Evolutionary conservation across 2,329 filamentous ascomycete genomes (phyloP), one percentile per base, ranked within the genome.

Genomic region (Metarhizium robertsii): DNA sequence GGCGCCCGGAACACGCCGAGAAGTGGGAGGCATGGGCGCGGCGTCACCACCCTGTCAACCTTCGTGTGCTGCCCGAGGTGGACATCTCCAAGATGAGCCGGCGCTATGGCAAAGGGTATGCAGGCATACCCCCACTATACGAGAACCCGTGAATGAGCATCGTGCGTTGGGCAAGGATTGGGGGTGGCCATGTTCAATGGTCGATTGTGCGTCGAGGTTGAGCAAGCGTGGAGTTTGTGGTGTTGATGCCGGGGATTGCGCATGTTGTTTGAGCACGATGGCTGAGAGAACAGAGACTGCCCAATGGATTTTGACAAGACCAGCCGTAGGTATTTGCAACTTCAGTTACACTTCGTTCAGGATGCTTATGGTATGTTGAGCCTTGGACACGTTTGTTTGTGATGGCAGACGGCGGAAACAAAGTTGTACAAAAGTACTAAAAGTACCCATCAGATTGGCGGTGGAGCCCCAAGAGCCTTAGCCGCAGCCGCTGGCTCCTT

Each of bases 1-100:
- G 76, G 57, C 57, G 68, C 0, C 67, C 71, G 38, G 7, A 25
- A 0, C 54, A 51, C 1, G 66, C 60, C 45, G 62, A 64, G 47
- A 59, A 57, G 0, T 46, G 48, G 40, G 40, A 16, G n/a, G 40
- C 40, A 43, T 43, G 16, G 8, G 52, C 52, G 2, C 56, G 59
- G 38, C 11, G 32, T 10, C 38, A 48, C 6, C 61, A 63, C 32
- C 68, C 71, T 0, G 63, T 77, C 18, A 78, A 76, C 57, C 46
- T 73, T 16, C 67, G 74, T 18, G 64, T 70, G 2, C 55, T 78
- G 52, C 60, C 74, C 8, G 69, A 66, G 4, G 64, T 76, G 13
- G 69, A 76, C 51, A 53, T 73, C 20, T 57, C 53, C 16, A 58
- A 58, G 42, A 29, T 73, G 50, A 51, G 43, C n/a, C 50, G 46